Evolutionary conservation across 345 rosid species (phyloP).

Genomic region (Anacardium occidentale): DNA sequence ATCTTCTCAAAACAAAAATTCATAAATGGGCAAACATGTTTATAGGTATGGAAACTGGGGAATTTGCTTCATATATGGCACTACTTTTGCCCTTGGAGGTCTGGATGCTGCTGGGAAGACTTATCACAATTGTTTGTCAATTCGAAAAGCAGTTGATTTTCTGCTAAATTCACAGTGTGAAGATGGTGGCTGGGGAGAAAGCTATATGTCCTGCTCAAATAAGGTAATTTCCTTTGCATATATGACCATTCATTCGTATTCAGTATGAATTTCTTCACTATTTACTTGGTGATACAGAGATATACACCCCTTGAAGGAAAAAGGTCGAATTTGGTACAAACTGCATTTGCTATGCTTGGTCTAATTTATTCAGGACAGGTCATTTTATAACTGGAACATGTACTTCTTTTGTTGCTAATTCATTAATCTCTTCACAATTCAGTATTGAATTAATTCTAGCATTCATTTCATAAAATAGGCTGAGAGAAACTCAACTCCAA

Average conservation of each 20-base stretch:
- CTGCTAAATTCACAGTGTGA: slow-evolving; percentile 40
- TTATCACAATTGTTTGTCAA: slow-evolving; percentile 29
- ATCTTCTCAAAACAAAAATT: neutral
- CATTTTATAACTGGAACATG: neutral
- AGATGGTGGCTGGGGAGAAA: slow-evolving; percentile 68
- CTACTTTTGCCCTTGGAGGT: slow-evolving; percentile 50
- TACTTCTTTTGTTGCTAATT: neutral
- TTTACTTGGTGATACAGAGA: slow-evolving; percentile 21
- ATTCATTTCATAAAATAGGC: slow-evolving; percentile 19
- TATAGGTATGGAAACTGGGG: slow-evolving; percentile 63
- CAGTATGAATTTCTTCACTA: neutral
- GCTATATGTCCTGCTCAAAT: slow-evolving; percentile 41
- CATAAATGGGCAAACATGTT: neutral
- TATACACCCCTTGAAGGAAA: slow-evolving; percentile 46
- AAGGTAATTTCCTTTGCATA: slow-evolving; percentile 24
- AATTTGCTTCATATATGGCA: slow-evolving; percentile 48
- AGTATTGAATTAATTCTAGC: neutral
- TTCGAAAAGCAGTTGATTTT: slow-evolving; percentile 43
- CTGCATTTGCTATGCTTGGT: slow-evolving; percentile 51
- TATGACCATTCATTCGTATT: neutral
- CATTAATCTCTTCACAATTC: neutral
- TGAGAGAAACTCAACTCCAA: slow-evolving; percentile 57
- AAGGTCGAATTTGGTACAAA: slow-evolving; percentile 52
- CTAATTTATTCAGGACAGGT: slow-evolving; percentile 60
- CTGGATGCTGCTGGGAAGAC: slow-evolving; percentile 47